Conservation (phyloP, 805 yeast species). For the Maudiozyma turicensis region DNA sequence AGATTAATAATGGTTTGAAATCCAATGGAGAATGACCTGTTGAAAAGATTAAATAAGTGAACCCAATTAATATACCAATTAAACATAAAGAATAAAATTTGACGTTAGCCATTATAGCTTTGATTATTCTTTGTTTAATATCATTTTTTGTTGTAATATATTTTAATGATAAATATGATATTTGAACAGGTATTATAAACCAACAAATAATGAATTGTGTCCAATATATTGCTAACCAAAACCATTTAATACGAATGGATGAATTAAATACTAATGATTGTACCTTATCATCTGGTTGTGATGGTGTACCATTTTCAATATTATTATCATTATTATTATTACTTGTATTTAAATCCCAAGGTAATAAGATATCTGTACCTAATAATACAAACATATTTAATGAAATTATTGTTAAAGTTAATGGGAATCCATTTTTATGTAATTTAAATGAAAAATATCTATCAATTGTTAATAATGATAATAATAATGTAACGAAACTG, state of each 20-base stretch:
- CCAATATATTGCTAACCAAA: conserved; percentile 26
- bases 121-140: conserved; percentile 10
- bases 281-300: not conserved
- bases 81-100: conserved; percentile 23
- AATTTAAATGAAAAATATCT: conserved; percentile 23
- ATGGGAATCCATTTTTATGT: conserved; percentile 19
- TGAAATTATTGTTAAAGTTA: conserved; percentile 14
- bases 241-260: not conserved
- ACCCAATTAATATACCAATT: conserved; percentile 16
- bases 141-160: conserved; percentile 15
- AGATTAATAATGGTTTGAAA: conserved; percentile 24
- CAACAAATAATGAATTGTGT: conserved; percentile 25
- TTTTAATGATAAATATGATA: conserved; percentile 23
- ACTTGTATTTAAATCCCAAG: conserved; percentile 17
- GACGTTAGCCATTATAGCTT: conserved; percentile 20
- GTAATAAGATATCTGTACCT: conserved; percentile 23
- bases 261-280: too few species aligned
- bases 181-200: conserved; percentile 25
- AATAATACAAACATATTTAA: conserved; percentile 22
- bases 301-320: not conserved
- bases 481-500: not conserved
- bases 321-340: not conserved
- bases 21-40: conserved; percentile 20
- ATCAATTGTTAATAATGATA: conserved; percentile 17
- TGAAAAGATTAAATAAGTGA: conserved; percentile 17